Conservation (phyloP, 805 yeast species). For the Saturnispora ahearnii region DNA sequence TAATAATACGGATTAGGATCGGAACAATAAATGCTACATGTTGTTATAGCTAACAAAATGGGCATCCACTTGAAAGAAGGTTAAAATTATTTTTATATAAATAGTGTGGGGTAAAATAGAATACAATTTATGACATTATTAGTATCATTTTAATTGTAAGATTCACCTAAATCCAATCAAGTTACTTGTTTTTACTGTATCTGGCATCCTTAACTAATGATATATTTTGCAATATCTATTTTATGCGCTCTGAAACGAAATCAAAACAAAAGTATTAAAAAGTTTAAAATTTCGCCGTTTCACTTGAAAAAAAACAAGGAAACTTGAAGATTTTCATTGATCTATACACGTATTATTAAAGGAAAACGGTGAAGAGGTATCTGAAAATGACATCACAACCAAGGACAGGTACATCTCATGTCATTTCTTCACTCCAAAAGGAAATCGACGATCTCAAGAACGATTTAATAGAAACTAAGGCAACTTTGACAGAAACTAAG, state of each 20-base stretch:
- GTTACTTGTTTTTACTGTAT: neutral
- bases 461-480: constrained; percentile 18
- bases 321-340: neutral
- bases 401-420: constrained; percentile 22
- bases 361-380: neutral
- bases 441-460: constrained; percentile 23
- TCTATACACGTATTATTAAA: neutral
- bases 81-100: neutral
- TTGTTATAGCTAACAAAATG: neutral
- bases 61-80: neutral
- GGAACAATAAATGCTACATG: neutral
- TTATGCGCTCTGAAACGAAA: neutral
- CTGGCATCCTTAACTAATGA: neutral
- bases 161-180: neutral
- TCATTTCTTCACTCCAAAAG: constrained; percentile 25
- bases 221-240: neutral
- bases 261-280: neutral
- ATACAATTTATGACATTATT: neutral
- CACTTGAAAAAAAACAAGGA: neutral
- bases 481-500: constrained; percentile 37
- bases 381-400: constrained; percentile 1
- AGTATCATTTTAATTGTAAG: constrained; percentile 1
- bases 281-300: neutral
- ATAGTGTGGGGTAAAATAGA: neutral
- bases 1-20: no score